Percentiles rank a stretch among this genome's conserved stretches.
These are phyloP conservation scores for Musa troglodytarum DNA, from an alignment of 176 grass and related monocot genomes.

Conservation along the genomic window DNA sequence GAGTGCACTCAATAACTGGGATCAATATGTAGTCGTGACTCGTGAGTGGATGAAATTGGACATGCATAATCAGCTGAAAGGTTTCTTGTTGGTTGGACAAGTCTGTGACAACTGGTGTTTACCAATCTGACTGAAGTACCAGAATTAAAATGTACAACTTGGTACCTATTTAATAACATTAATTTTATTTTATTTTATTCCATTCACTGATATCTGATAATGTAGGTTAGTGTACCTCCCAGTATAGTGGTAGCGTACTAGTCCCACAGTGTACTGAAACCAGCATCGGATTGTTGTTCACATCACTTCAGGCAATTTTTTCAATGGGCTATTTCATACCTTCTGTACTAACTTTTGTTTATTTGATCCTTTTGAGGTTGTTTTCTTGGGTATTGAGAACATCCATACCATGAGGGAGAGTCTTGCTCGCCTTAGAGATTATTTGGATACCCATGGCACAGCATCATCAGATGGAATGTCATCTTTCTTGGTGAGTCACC, in stretches of 20 bases:
- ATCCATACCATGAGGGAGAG: slow-evolving; percentile 98
- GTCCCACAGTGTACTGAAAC: too few species aligned
- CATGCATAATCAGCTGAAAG: too few species aligned
- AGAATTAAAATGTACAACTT: too few species aligned
- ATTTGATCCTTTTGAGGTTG: slow-evolving; percentile 39
- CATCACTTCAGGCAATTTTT: background rate
- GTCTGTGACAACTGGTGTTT: background rate
- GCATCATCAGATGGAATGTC: slow-evolving; percentile 75
- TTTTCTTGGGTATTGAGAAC: slow-evolving; percentile 96
- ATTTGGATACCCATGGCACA: slow-evolving; percentile 80
- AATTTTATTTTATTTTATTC: too few species aligned
- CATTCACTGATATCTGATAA: too few species aligned
- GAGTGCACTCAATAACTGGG: slow-evolving; percentile 7
- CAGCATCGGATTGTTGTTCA: too few species aligned
- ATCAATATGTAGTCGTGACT: slow-evolving; percentile 6
- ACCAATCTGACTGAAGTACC: too few species aligned
- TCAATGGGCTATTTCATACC: background rate
- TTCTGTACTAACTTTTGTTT: background rate
- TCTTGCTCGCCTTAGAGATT: slow-evolving; percentile 93
- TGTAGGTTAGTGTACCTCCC: too few species aligned
- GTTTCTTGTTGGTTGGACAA: background rate
- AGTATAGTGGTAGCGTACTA: too few species aligned
- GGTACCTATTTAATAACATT: too few species aligned
- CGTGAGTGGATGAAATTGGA: slow-evolving; percentile 13
- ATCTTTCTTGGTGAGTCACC: slow-evolving; percentile 55